Evolutionary conservation across 345 rosid genomes (phyloP).

Genomic region (Mercurialis annua): DNA sequence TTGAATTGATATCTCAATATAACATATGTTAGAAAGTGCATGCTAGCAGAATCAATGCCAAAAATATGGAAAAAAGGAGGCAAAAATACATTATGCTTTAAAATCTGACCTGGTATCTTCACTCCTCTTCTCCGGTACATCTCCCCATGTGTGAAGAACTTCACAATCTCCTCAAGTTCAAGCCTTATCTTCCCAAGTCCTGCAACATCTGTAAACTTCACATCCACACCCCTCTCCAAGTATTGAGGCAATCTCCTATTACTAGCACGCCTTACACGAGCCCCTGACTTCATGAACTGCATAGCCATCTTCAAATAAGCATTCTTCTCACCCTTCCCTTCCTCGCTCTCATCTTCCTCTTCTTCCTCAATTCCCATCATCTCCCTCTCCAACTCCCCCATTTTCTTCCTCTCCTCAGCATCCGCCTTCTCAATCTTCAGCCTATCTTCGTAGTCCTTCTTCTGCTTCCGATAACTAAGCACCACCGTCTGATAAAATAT

Average conservation of each 20-base stretch:
- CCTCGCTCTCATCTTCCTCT: slow-evolving; percentile 53
- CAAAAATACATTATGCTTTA: background rate
- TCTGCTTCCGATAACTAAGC: slow-evolving; percentile 72
- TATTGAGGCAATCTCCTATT: slow-evolving; percentile 75
- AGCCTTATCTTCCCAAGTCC: slow-evolving; percentile 94
- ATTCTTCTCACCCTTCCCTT: slow-evolving; percentile 61
- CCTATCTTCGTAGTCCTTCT: slow-evolving; percentile 91
- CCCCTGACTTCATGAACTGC: slow-evolving; percentile 97
- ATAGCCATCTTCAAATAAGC: slow-evolving; percentile 73
- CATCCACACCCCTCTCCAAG: slow-evolving; percentile 83
- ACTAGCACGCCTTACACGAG: slow-evolving; percentile 69
- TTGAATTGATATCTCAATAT: background rate
- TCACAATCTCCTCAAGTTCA: slow-evolving; percentile 93
- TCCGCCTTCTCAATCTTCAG: slow-evolving; percentile 91
- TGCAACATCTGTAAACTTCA: slow-evolving; percentile 85
- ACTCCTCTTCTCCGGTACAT: slow-evolving; percentile 93
- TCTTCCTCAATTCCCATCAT: slow-evolving; percentile 61
- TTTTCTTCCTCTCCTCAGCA: slow-evolving; percentile 85
- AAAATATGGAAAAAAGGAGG: background rate
- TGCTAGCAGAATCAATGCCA: background rate
- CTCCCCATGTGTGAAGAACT: slow-evolving; percentile 95
- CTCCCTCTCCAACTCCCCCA: slow-evolving; percentile 78
- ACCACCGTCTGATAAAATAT: slow-evolving; percentile 80
- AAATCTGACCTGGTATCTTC: slow-evolving; percentile 70
- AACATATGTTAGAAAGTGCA: slow-evolving; percentile 1